A percentile compares a stretch with the other conserved stretches of the same genome.
phyloP scores from a whole-genome alignment of 2,329 filamentous ascomycete genomes.

The Colletotrichum chlorophyti region DNA sequence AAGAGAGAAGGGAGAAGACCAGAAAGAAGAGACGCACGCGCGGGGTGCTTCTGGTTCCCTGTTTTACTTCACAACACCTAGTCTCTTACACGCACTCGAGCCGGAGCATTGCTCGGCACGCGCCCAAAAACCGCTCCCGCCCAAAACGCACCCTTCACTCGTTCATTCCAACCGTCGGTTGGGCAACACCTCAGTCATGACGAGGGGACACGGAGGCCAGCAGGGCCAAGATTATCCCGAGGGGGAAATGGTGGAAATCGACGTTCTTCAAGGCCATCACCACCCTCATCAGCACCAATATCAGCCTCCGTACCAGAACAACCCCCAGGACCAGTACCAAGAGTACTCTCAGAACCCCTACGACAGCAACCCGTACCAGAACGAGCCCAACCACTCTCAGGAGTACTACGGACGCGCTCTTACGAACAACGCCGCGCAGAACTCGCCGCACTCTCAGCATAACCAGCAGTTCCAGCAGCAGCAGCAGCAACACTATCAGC shows the following conservation, averaged over 20 bases:
- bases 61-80: constrained; percentile 9
- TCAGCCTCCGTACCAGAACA: constrained; percentile 22
- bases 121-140: not conserved
- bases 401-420: constrained; percentile 20
- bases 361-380: constrained; percentile 30
- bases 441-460: constrained; percentile 20
- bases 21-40: constrained; percentile 2
- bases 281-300: constrained; percentile 26
- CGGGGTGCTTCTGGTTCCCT: constrained; percentile 10
- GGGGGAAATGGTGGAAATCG: constrained; percentile 44
- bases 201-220: constrained; percentile 30
- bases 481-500: constrained; percentile 6
- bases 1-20: constrained; percentile 12
- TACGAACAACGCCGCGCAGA: constrained; percentile 17
- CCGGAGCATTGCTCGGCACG: not conserved
- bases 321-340: constrained; percentile 8
- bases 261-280: constrained; percentile 34
- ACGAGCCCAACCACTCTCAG: constrained; percentile 36
- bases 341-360: constrained; percentile 33
- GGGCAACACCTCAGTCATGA: constrained; percentile 29
- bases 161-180: constrained; percentile 27
- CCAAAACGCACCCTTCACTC: constrained; percentile 22
- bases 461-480: constrained; percentile 7
- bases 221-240: constrained; percentile 37
- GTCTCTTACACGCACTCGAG: constrained; percentile 4